Percentiles rank a stretch among this genome's conserved stretches.
Conservation (phyloP, 805 yeast genomes). For the Teunomyces funiuensis region DNA sequence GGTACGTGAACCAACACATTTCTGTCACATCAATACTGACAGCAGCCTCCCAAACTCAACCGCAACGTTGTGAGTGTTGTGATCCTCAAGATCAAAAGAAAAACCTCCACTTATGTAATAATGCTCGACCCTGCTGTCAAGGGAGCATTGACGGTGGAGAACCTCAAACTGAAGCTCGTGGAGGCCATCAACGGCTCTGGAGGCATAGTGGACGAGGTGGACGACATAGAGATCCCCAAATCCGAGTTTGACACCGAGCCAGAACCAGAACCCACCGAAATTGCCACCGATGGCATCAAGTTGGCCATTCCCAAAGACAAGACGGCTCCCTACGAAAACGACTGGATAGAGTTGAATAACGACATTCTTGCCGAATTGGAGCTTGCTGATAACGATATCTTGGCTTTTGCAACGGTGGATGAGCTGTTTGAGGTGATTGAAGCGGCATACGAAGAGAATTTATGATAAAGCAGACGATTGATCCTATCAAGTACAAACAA, state of each 20-base stretch:
- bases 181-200: constrained; percentile 47
- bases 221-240: constrained; percentile 33
- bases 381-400: constrained; percentile 40
- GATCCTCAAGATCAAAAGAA: constrained; percentile 37
- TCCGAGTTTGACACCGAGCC: constrained; percentile 34
- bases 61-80: constrained; percentile 16
- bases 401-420: constrained; percentile 42
- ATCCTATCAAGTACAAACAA: no score
- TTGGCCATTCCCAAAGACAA: constrained; percentile 45
- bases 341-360: constrained; percentile 33
- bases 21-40: neutral
- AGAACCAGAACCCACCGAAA: constrained; percentile 10
- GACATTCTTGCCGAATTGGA: constrained; percentile 28
- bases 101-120: constrained; percentile 29
- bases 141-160: constrained; percentile 17
- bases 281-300: constrained; percentile 24
- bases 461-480: no score
- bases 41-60: constrained; percentile 17
- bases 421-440: constrained; percentile 35
- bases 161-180: constrained; percentile 26
- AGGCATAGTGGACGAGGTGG: constrained; percentile 37
- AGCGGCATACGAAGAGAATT: constrained; percentile 33
- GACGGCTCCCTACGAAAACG: constrained; percentile 31
- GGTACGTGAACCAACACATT: neutral
- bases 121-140: constrained; percentile 17